Percentiles rank a stretch among this genome's conserved stretches.
Evolutionary conservation across 2,329 filamentous ascomycete genomes (phyloP).

Genomic region (Emergomyces africanus): DNA sequence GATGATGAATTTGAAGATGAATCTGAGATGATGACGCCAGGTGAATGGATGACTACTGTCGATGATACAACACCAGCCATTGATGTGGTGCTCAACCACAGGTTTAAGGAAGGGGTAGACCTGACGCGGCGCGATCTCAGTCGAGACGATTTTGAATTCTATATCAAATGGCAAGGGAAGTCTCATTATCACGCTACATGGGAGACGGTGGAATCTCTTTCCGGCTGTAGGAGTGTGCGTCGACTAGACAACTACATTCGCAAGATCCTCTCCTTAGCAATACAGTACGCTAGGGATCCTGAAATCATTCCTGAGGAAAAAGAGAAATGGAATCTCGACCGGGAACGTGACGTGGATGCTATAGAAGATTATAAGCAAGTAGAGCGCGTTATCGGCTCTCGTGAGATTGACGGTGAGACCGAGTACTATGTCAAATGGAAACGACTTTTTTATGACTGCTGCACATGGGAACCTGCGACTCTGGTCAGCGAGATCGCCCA

Average conservation of each 20-base stretch:
- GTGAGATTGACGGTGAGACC: slow-evolving; percentile 63
- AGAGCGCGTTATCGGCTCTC: slow-evolving; percentile 78
- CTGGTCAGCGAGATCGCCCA: slow-evolving; percentile 70
- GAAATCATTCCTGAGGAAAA: slow-evolving; percentile 72
- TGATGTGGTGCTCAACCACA: slow-evolving; percentile 81
- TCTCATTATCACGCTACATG: slow-evolving; percentile 94
- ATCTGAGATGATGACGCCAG: slow-evolving; percentile 51
- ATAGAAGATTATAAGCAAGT: slow-evolving; percentile 84
- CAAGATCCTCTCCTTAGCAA: slow-evolving; percentile 67
- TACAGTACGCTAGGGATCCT: slow-evolving; percentile 60
- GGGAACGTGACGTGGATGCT: slow-evolving; percentile 79
- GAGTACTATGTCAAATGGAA: slow-evolving; percentile 98
- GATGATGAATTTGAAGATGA: slow-evolving; percentile 43
- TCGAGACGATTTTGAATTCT: slow-evolving; percentile 70
- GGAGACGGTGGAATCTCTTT: slow-evolving; percentile 66
- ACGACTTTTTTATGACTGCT: slow-evolving; percentile 80
- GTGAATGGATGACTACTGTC: slow-evolving; percentile 51
- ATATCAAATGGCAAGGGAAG: slow-evolving; percentile 93
- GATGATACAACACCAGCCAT: slow-evolving; percentile 76
- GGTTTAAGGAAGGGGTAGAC: slow-evolving; percentile 55
- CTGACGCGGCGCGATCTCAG: slow-evolving; percentile 19
- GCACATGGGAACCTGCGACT: slow-evolving; percentile 78
- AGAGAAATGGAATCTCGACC: slow-evolving; percentile 90
- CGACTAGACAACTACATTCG: slow-evolving; percentile 92
- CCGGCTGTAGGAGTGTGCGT: slow-evolving; percentile 68